Base-by-base conservation (phyloP, 2,329 filamentous ascomycete genomes). In the Bipolaris victoriae region DNA sequence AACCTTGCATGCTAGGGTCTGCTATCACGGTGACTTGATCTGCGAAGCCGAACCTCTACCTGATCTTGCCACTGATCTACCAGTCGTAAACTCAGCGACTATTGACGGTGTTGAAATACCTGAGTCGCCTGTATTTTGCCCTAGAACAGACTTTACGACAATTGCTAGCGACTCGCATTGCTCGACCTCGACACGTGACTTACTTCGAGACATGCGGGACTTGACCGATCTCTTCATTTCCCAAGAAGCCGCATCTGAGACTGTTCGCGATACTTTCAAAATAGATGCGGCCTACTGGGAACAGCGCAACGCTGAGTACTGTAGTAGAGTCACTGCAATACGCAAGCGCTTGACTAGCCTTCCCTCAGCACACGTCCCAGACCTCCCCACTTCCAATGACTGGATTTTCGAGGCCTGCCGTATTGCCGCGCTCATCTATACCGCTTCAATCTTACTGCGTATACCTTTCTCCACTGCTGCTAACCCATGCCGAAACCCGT, bases 371-470 rank as follows among this genome's bases (percentile, higher is more conserved):
- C 53, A 64, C 15, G 61, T 55, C 2, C 59, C 63, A 31, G 66
- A 61, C 18, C 51, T 65, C 6, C 52, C 64, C 7, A 64, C 60
- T 1, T 64, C 64, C 3, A 61, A 65, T 15, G 71, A 75, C 49
- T 74, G 66, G 65, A 47, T 75, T 6, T 76, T 74, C 49, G 75
- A 77, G 50, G 58, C 73, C 9, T 72, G 69, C 45, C 73, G 75
- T 16, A 65, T 77, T 33, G 60, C 73, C 10, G 64, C 71, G 18
- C 52, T 76, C 9, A 74, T 77, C 22, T 74, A 74, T 57, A 60
- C 69, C 5, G 59, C 65, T 1, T 69, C 75, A 6, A 68, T 77
- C 40, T 60, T 68, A 15, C 50, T 61, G 47, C 61, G 62, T 7
- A 39, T 69, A 1, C 69, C 71, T 2, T 70, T 77, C 16, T 75